Conservation (phyloP, 1,284 basidiomycete species). For the Volvariella volvacea region DNA sequence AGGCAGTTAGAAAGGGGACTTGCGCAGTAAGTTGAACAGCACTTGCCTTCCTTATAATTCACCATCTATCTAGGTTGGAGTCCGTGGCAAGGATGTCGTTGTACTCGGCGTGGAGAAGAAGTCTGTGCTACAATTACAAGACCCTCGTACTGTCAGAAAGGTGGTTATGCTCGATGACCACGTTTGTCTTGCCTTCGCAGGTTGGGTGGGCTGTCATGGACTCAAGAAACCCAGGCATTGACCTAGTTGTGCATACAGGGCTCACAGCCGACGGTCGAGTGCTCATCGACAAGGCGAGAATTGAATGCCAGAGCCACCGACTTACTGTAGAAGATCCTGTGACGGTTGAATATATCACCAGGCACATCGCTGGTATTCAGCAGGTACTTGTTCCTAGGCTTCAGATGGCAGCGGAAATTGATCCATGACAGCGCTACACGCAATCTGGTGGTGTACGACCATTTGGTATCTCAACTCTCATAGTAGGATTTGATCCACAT, state of each 20-base stretch:
- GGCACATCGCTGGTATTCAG: conserved; percentile 96
- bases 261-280: conserved; percentile 97
- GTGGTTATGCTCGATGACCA: conserved; percentile 99
- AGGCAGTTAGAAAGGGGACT: conserved; percentile 96
- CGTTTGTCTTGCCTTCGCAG: conserved; percentile 95
- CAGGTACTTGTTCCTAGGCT: conserved; percentile 56
- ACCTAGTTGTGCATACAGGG: conserved; percentile 42
- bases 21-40: conserved; percentile 72
- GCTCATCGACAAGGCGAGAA: conserved; percentile 94
- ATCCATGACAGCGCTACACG: conserved; percentile 73
- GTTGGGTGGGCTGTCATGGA: conserved; percentile 35
- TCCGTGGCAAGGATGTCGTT: conserved; percentile 91
- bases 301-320: conserved; percentile 97
- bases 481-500: conserved; percentile 96
- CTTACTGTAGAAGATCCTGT: conserved; percentile 98
- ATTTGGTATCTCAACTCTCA: conserved; percentile 96
- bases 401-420: conserved; percentile 1
- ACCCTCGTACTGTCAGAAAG: conserved; percentile 95
- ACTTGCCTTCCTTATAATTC: background rate
- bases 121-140: conserved; percentile 94
- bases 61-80: conserved; percentile 70
- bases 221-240: conserved; percentile 8
- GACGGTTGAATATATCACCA: conserved; percentile 96
- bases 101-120: conserved; percentile 99
- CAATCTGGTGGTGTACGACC: conserved; percentile 99